A percentile compares a stretch with the other conserved stretches of the same genome.
Conservation (phyloP, 75 land plant genomes). For the Selaginella moellendorffii region DNA sequence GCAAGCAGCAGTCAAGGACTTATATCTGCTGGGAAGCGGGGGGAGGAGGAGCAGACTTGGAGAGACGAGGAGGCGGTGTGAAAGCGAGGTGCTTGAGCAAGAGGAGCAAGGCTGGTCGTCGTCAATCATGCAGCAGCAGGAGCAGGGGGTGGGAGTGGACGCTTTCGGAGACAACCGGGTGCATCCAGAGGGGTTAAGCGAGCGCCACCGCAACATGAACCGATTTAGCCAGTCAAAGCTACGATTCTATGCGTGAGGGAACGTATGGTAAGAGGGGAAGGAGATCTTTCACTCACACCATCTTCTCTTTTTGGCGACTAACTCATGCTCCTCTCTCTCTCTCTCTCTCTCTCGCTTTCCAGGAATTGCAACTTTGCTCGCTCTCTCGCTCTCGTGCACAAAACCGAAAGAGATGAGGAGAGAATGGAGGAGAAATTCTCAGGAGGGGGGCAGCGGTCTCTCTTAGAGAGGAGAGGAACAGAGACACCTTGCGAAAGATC, state of each 20-base stretch:
- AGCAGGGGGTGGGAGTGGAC: neutral
- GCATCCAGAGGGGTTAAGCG: neutral
- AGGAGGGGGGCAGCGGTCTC: no score
- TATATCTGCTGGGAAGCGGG: neutral
- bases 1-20: neutral
- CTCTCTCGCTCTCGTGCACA: no score
- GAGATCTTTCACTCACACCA: no score
- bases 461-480: neutral
- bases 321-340: no score
- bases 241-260: neutral
- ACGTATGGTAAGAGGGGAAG: neutral
- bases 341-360: no score
- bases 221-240: neutral
- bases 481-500: no score
- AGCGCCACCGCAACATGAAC: slow-evolving; percentile 2
- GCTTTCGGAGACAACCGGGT: no score
- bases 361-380: no score
- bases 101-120: neutral
- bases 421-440: no score
- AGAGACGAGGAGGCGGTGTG: neutral
- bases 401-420: no score
- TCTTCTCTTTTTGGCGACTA: no score
- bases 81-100: neutral
- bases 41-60: neutral
- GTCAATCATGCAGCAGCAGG: slow-evolving; percentile 1